Percentiles rank a stretch among this genome's conserved stretches.
Conservation (phyloP, 768 basidiomycete species). For the Mrakia frigida region DNA sequence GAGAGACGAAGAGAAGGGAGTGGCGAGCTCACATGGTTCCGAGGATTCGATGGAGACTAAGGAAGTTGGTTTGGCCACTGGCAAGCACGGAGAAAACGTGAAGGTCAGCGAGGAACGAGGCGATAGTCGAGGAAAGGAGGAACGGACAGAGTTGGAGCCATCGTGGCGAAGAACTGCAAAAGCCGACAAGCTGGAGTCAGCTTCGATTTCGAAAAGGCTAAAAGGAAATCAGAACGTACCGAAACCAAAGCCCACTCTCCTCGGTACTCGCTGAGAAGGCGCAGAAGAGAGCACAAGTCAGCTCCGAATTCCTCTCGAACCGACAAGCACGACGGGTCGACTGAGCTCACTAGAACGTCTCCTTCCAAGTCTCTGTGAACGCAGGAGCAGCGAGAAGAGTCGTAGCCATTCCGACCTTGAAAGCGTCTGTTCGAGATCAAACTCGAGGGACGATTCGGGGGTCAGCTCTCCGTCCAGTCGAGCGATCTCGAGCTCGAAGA, state of each 20-base stretch:
- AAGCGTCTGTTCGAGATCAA: neutral
- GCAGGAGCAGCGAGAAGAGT: slow-evolving; percentile 81
- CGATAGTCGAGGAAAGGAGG: neutral
- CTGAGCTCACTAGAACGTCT: slow-evolving; percentile 52
- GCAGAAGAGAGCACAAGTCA: neutral
- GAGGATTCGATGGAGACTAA: slow-evolving; percentile 73
- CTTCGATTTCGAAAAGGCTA: neutral
- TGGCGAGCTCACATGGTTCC: slow-evolving; percentile 68
- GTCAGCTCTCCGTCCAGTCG: slow-evolving; percentile 33
- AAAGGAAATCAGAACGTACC: slow-evolving; percentile 47
- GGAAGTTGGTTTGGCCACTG: slow-evolving; percentile 67
- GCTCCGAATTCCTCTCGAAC: neutral
- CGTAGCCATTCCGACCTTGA: slow-evolving; percentile 50
- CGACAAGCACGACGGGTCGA: neutral
- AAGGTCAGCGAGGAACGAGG: neutral
- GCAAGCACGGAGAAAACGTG: neutral
- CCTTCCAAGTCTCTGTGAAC: slow-evolving; percentile 72
- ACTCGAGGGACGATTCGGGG: neutral
- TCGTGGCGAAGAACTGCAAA: slow-evolving; percentile 32
- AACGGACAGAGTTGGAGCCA: slow-evolving; percentile 23
- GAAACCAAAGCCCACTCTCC: slow-evolving; percentile 97
- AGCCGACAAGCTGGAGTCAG: too few relatives aligned
- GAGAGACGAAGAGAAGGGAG: neutral
- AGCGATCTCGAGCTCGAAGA: slow-evolving; percentile 59
- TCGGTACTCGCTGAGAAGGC: slow-evolving; percentile 52